Conservation (phyloP, 2,329 filamentous ascomycete species). For the Phaeosphaeria sp. region DNA sequence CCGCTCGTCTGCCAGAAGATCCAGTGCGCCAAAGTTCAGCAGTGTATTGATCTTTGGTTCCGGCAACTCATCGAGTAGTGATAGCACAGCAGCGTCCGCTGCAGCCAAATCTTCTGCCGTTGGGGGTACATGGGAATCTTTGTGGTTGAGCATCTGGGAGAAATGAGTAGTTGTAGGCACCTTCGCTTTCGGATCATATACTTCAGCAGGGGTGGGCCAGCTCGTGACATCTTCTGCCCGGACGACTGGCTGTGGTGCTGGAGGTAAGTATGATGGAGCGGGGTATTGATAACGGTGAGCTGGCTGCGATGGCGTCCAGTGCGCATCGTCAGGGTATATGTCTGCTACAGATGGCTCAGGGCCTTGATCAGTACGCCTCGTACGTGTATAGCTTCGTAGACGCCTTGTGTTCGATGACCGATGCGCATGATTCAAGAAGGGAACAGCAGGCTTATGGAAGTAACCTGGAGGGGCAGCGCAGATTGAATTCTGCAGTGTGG, state of each 20-base stretch:
- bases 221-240: not conserved
- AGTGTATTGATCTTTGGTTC: conserved; percentile 8
- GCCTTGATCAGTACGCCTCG: conserved; percentile 37
- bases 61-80: conserved; percentile 15
- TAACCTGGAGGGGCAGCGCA: conserved; percentile 3
- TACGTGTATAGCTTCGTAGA: conserved; percentile 14
- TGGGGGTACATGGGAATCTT: not conserved
- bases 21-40: conserved; percentile 4
- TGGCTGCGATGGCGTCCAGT: conserved; percentile 6
- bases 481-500: not conserved
- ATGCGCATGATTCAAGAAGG: conserved; percentile 7
- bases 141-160: not conserved
- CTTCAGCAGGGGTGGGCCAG: conserved; percentile 29
- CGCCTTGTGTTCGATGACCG: conserved; percentile 5
- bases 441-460: not conserved
- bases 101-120: conserved; percentile 13
- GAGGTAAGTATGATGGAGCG: not conserved
- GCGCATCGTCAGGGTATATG: conserved; percentile 40
- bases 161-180: not conserved
- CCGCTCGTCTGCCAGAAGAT: conserved; percentile 16
- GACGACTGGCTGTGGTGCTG: not conserved
- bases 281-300: not conserved
- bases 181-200: conserved; percentile 3
- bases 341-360: conserved; percentile 38
- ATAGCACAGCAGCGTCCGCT: conserved; percentile 18